These are phyloP conservation scores for Dryas integrifolia DNA, from an alignment of 331 rosid genomes.

Conservation along the genomic window DNA sequence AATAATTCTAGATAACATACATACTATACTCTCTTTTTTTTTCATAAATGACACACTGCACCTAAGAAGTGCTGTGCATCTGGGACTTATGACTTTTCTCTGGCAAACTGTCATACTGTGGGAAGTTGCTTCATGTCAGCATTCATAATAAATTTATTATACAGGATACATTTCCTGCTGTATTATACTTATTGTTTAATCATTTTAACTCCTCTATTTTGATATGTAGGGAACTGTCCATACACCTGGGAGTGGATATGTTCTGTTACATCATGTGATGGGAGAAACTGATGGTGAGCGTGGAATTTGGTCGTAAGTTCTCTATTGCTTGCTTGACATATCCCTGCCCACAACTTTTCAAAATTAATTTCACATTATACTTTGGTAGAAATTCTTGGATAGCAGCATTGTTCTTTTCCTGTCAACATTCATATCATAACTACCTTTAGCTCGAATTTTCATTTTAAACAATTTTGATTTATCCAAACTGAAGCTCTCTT, in stretches of 20 bases:
- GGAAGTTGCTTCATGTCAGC: neutral
- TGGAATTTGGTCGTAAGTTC: slow-evolving; percentile 54
- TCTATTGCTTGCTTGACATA: slow-evolving; percentile 30
- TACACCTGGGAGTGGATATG: slow-evolving; percentile 57
- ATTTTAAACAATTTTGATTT: neutral
- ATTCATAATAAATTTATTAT: neutral
- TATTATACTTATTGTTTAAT: neutral
- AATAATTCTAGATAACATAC: neutral
- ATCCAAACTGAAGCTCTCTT: neutral
- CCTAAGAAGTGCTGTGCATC: neutral
- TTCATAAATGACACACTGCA: neutral
- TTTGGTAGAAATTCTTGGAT: slow-evolving; percentile 1
- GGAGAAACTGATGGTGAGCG: slow-evolving; percentile 57
- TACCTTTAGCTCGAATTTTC: neutral
- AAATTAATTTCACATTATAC: slow-evolving; percentile 14
- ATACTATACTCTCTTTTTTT: neutral
- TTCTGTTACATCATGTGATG: slow-evolving; percentile 56
- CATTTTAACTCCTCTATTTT: slow-evolving; percentile 1
- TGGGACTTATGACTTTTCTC: neutral
- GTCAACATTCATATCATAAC: neutral
- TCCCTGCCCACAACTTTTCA: neutral
- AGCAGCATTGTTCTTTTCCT: neutral
- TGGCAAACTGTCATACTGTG: neutral
- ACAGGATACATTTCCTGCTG: neutral
- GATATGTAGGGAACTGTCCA: slow-evolving; percentile 36